Percentiles rank a stretch among this genome's conserved stretches.
These are phyloP conservation scores for Dianthus caryophyllus DNA, from an alignment of 148 eudicot species.

Conservation along the genomic window DNA sequence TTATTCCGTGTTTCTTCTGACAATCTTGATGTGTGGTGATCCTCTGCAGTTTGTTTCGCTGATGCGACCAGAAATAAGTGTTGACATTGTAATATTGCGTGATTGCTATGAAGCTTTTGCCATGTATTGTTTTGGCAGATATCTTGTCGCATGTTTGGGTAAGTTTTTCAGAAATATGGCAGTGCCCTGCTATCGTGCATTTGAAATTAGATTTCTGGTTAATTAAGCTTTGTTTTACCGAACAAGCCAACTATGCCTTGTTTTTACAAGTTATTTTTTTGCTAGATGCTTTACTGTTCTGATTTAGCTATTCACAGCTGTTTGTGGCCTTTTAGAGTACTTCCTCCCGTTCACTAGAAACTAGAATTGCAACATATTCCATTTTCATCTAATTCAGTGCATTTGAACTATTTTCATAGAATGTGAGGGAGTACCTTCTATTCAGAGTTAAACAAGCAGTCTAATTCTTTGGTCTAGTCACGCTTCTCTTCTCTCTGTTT, in stretches of 20 bases:
- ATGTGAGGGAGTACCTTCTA: too few species aligned
- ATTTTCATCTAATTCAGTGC: too few species aligned
- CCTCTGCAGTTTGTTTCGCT: slow-evolving; percentile 74
- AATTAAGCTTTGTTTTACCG: background rate
- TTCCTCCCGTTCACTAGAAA: too few species aligned
- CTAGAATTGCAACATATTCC: too few species aligned
- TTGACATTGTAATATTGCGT: slow-evolving; percentile 83
- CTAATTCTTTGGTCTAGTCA: background rate
- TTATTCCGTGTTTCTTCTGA: background rate
- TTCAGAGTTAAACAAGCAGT: background rate
- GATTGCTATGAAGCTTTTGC: slow-evolving; percentile 99
- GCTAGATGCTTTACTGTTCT: background rate
- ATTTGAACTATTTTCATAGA: too few species aligned
- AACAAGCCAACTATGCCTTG: background rate
- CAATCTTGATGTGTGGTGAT: slow-evolving; percentile 17
- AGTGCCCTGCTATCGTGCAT: background rate
- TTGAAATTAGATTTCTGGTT: background rate
- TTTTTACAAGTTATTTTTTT: background rate
- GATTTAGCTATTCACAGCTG: background rate
- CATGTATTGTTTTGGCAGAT: slow-evolving; percentile 99
- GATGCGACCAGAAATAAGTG: slow-evolving; percentile 83
- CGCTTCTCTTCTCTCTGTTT: background rate
- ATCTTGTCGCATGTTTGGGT: slow-evolving; percentile 96
- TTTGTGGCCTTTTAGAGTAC: background rate
- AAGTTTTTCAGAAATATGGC: slow-evolving; percentile 27